phyloP scores from a whole-genome alignment of 208 protist species.

The Naegleria gruberi region DNA sequence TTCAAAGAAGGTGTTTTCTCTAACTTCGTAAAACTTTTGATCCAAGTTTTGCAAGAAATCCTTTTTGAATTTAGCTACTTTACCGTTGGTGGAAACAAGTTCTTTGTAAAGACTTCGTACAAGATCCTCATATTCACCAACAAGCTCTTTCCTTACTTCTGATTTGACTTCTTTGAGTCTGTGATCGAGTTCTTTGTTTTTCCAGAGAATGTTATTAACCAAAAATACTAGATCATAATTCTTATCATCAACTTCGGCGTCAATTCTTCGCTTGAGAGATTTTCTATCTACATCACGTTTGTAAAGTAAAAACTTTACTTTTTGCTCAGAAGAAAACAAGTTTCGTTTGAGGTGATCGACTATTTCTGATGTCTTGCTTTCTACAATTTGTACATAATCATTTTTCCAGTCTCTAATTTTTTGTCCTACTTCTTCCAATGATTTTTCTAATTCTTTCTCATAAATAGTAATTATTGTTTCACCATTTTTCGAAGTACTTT shows the following conservation, averaged over 20 bases:
- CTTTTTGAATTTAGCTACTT: constrained; percentile 40
- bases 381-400: background rate
- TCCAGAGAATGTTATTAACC: constrained; percentile 26
- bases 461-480: background rate
- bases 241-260: constrained; percentile 28
- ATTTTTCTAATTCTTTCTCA: background rate
- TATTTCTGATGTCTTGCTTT: background rate
- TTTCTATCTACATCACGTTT: constrained; percentile 36
- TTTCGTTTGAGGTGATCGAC: constrained; percentile 22
- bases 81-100: constrained; percentile 25
- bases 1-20: constrained; percentile 28
- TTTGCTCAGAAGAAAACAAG: constrained; percentile 29
- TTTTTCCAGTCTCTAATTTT: background rate
- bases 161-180: constrained; percentile 22
- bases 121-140: constrained; percentile 38
- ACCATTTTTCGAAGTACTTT: background rate
- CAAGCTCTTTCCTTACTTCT: constrained; percentile 23
- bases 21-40: constrained; percentile 39
- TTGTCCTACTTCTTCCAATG: background rate
- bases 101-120: constrained; percentile 30
- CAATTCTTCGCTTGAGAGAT: constrained; percentile 30
- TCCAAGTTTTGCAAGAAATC: constrained; percentile 41
- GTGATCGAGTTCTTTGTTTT: constrained; percentile 28
- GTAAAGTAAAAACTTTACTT: constrained; percentile 24
- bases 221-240: constrained; percentile 43